Percentiles rank a stretch among this genome's conserved stretches.
These are phyloP conservation scores for Teunomyces tritomae DNA, from an alignment of 805 yeast genomes.

Conservation along the genomic window DNA sequence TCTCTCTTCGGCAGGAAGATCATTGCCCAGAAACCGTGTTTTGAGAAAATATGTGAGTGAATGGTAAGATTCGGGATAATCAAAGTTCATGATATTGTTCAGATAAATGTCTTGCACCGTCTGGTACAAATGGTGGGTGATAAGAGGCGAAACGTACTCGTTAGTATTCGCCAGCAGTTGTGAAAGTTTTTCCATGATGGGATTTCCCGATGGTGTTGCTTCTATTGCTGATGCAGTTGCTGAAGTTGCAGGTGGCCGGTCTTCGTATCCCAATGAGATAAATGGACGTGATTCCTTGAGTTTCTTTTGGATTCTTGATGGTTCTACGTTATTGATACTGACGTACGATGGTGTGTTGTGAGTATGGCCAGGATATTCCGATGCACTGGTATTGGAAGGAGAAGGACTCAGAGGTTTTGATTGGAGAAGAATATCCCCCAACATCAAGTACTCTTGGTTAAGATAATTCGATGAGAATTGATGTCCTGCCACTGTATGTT, in stretches of 20 bases:
- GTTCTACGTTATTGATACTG: constrained; percentile 8
- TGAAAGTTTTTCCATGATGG: constrained; percentile 5
- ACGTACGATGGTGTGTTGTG: not conserved
- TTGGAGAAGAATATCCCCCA: constrained; percentile 46
- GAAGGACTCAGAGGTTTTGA: constrained; percentile 41
- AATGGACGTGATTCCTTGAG: constrained; percentile 37
- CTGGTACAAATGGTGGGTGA: constrained; percentile 54
- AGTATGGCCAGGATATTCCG: not conserved
- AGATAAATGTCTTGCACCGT: constrained; percentile 49
- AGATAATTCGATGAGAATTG: constrained; percentile 43
- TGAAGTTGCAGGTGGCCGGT: not conserved
- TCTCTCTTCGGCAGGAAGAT: constrained; percentile 28
- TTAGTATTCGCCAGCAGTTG: constrained; percentile 10
- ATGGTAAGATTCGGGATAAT: constrained; percentile 64
- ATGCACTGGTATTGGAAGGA: constrained; percentile 28
- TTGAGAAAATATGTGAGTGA: constrained; percentile 55
- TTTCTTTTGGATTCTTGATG: constrained; percentile 4
- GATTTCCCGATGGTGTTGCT: not conserved
- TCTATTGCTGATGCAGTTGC: not conserved
- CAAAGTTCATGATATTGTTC: constrained; percentile 49
- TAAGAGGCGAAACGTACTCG: constrained; percentile 56
- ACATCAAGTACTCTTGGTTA: constrained; percentile 50
- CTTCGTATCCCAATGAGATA: constrained; percentile 35
- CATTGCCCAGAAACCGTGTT: constrained; percentile 53
- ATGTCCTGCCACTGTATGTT: constrained; percentile 6